Evolutionary conservation across 192 early-diverging fungal genomes (phyloP).

Genomic region (Backusella psychrophila): DNA sequence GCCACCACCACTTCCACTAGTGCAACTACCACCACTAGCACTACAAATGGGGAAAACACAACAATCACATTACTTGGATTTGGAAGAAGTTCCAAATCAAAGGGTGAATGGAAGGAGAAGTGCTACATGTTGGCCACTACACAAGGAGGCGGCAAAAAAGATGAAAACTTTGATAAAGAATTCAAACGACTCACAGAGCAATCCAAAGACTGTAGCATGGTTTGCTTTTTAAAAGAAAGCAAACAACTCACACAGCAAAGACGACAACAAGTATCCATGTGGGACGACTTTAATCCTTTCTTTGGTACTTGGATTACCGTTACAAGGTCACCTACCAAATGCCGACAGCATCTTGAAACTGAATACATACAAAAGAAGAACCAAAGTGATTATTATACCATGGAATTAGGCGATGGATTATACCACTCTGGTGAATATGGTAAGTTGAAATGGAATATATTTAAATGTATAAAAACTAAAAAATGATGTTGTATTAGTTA

Average conservation of each 20-base stretch:
- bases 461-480: too few relatives aligned
- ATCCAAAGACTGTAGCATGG: conserved; percentile 31
- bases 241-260: conserved; percentile 3
- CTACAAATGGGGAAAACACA: not conserved
- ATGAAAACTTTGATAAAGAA: conserved; percentile 3
- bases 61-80: conserved; percentile 3
- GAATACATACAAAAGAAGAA: conserved; percentile 22
- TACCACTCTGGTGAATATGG: conserved; percentile 24
- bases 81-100: not conserved
- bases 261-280: conserved; percentile 13
- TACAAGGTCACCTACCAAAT: conserved; percentile 17
- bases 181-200: conserved; percentile 15
- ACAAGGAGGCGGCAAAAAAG: not conserved
- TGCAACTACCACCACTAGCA: not conserved
- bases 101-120: conserved; percentile 26
- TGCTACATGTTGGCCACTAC: conserved; percentile 24
- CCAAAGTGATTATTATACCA: conserved; percentile 24
- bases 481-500: conserved; percentile 13
- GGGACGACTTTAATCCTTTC: conserved; percentile 26
- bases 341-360: conserved; percentile 22
- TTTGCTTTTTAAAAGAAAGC: conserved; percentile 33
- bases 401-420: conserved; percentile 35
- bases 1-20: not conserved
- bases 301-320: conserved; percentile 32
- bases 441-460: not conserved